Percentiles rank a stretch among this genome's conserved stretches.
Conservation (phyloP, 192 early-diverging fungal species). For the Backusella psychrophila region DNA sequence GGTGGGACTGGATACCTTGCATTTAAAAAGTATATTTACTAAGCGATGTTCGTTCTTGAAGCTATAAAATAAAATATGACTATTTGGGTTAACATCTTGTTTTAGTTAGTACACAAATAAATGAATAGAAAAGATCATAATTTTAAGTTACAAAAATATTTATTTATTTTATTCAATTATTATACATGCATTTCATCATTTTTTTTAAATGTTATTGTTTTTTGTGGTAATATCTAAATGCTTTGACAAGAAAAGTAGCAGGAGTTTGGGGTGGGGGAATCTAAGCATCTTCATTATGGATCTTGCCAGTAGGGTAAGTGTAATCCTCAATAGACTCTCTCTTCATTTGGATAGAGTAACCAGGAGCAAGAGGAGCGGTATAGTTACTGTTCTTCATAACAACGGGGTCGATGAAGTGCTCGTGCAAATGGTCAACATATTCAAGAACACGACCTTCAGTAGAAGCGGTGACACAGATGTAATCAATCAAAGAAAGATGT, state of each 20-base stretch:
- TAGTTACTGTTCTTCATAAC: slow-evolving; percentile 33
- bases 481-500: slow-evolving; percentile 37
- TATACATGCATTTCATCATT: background rate
- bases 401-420: slow-evolving; percentile 36
- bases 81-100: background rate
- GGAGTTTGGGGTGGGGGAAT: background rate
- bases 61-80: background rate
- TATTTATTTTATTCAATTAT: background rate
- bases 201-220: background rate
- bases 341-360: slow-evolving; percentile 39
- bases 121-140: background rate
- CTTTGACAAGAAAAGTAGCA: background rate
- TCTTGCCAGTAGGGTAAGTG: slow-evolving; percentile 31
- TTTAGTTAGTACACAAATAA: background rate
- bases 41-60: background rate
- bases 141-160: background rate
- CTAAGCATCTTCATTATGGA: background rate
- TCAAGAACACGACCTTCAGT: slow-evolving; percentile 34
- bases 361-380: slow-evolving; percentile 27
- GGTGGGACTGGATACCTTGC: background rate
- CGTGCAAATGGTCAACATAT: slow-evolving; percentile 41
- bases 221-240: background rate
- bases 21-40: background rate
- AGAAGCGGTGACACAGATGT: slow-evolving; percentile 36
- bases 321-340: slow-evolving; percentile 32